Base-by-base conservation (phyloP, 208 protist genomes). In the Acanthamoeba triangularis region DNA sequence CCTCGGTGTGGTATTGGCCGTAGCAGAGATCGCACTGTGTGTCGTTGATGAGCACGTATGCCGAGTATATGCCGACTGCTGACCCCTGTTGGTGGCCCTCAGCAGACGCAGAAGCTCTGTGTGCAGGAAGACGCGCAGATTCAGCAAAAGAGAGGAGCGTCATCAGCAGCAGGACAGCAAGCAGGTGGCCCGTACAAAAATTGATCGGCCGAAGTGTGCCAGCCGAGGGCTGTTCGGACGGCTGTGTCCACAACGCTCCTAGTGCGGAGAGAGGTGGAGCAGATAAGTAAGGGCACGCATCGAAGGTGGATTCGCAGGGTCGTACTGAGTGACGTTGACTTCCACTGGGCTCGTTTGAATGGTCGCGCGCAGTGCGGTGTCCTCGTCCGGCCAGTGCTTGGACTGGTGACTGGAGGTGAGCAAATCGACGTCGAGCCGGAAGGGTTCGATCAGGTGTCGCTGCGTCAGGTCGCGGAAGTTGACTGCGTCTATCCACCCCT, bases 261-360 rank as follows among this genome's bases (percentile, higher is more conserved):
- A 14, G 74, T 52, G 11, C 13, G 11, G 2, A 63, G 35, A 88
- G 13, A 56, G 20, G 14, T 6, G 59, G 18, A 2, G 47, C n/a
- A 52, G 44, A n/a, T 63, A 87, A 30, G 14, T 63, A 63, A 63
- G 0, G 14, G 56, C 25, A 28, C 14, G 4, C 10, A 87, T 49
- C 23, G 4, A 87, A 54, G 52, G 52, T 18, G 13, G 16, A 16
- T 59, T 59, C 54, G 54, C 54, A 59, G 13, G 54, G 54, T 16
- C 16, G 37, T 92, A 92, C 85, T 92, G 85, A 7, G 85, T 41
- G 56, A 92, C 41, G 41, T 92, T 92, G 54, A 92, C 28, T 37
- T 92, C 85, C 20, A 92, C 59, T 14, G 85, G 85, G 56, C 85
- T 74, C 23, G 85, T 92, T 11, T 92, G 37, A 20, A 92, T 44